These are phyloP conservation scores for Tinospora cordifolia DNA, from an alignment of 164 flowering plant genomes.

Conservation along the genomic window DNA sequence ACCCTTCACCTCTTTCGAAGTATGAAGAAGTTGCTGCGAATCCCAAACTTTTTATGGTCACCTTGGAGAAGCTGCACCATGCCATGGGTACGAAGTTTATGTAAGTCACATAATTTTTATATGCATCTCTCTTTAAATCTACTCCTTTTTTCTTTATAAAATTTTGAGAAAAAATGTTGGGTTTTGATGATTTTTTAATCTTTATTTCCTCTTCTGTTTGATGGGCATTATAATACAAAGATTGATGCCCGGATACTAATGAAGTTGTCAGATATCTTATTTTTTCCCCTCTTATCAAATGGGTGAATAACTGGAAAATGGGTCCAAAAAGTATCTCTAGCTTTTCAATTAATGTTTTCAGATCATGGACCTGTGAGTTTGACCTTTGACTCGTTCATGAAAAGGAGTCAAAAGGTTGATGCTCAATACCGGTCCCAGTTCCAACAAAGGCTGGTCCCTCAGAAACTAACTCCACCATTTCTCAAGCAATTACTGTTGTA, in stretches of 20 bases:
- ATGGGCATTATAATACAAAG: neutral
- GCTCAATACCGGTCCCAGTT: neutral
- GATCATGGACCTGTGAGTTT: neutral
- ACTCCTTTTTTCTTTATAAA: neutral
- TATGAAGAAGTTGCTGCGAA: slow-evolving; percentile 52
- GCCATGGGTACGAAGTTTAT: slow-evolving; percentile 76
- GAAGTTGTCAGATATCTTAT: neutral
- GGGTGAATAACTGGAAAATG: neutral
- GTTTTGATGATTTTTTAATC: neutral
- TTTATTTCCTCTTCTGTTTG: neutral
- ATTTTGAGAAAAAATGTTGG: neutral
- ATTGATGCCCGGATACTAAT: neutral
- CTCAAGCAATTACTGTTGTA: no score
- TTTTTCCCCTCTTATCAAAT: neutral
- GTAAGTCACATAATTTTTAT: slow-evolving; percentile 27
- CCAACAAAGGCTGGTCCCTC: neutral
- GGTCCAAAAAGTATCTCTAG: neutral
- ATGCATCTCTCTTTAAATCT: neutral
- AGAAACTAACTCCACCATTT: neutral
- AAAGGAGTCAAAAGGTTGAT: neutral
- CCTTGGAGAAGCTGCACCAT: slow-evolving; percentile 67
- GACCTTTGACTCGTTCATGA: neutral
- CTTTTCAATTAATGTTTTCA: neutral
- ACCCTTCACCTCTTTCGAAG: slow-evolving; percentile 49
- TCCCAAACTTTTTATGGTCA: slow-evolving; percentile 47